Conservation (phyloP, 139 green algal species). For the Micromonas commoda region DNA sequence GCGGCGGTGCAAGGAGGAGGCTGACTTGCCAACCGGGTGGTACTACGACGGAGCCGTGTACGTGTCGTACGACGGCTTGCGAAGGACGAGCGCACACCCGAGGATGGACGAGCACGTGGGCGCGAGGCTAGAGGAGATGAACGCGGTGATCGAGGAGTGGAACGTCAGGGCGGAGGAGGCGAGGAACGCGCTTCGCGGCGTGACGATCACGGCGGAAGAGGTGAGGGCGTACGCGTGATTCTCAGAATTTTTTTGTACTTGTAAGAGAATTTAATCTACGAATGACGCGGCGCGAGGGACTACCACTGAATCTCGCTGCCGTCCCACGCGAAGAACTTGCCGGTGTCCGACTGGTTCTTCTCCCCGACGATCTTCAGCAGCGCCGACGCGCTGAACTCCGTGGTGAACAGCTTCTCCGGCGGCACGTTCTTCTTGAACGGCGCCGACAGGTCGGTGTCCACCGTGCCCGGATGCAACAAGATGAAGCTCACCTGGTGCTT, state of each 20-base stretch:
- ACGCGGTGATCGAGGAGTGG: not conserved
- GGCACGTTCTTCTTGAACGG: constrained; percentile 60
- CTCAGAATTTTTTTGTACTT: no score
- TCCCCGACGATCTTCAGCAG: constrained; percentile 63
- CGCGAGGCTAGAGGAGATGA: not conserved
- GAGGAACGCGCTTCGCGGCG: no score
- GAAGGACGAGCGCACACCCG: not conserved
- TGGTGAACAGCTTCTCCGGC: constrained; percentile 68
- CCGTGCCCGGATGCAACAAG: constrained; percentile 76
- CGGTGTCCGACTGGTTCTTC: constrained; percentile 43
- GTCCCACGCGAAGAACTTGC: constrained; percentile 63
- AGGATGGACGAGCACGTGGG: not conserved
- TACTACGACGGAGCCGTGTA: not conserved
- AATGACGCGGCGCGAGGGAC: no score
- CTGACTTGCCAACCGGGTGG: not conserved
- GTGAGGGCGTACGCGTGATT: not conserved
- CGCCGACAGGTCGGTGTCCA: constrained; percentile 60
- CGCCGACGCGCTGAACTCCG: constrained; percentile 51
- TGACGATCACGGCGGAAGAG: no score
- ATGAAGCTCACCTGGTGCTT: constrained; percentile 49
- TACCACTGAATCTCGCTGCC: constrained; percentile 57
- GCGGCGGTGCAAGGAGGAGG: not conserved
- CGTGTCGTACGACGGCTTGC: not conserved
- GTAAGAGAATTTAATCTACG: no score
- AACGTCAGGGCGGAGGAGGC: not conserved